Evolutionary conservation across 2,329 filamentous ascomycete species (phyloP).

Genomic region (Drechslerella stenobrocha): DNA sequence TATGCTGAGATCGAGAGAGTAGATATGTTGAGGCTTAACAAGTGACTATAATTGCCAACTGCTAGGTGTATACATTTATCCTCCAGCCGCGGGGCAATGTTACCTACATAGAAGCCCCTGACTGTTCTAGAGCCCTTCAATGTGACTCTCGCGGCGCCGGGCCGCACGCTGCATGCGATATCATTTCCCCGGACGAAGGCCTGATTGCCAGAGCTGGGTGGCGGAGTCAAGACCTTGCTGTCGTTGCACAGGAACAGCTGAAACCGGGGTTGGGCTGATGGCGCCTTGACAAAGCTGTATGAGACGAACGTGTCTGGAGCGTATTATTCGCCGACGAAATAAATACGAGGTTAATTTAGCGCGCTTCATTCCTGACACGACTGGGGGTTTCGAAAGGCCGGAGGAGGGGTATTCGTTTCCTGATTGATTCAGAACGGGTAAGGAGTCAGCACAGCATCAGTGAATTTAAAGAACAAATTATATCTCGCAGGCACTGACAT

Average conservation of each 20-base stretch:
- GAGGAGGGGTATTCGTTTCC: too few relatives aligned
- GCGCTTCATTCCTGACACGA: neutral
- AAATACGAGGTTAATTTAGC: neutral
- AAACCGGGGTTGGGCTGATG: slow-evolving; percentile 15
- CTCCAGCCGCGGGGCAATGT: slow-evolving; percentile 13
- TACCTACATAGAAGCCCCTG: slow-evolving; percentile 33
- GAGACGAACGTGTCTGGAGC: slow-evolving; percentile 25
- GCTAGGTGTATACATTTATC: too few relatives aligned
- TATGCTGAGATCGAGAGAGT: too few relatives aligned
- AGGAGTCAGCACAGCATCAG: too few relatives aligned
- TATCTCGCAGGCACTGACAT: slow-evolving; percentile 22
- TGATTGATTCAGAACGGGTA: too few relatives aligned
- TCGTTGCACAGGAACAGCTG: slow-evolving; percentile 31
- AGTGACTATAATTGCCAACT: too few relatives aligned
- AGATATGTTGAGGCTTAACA: too few relatives aligned
- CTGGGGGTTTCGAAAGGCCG: too few relatives aligned
- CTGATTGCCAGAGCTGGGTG: neutral
- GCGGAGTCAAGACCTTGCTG: too few relatives aligned
- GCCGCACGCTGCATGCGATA: slow-evolving; percentile 13
- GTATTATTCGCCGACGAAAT: slow-evolving; percentile 24
- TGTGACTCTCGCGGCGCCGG: slow-evolving; percentile 13
- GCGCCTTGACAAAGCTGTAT: slow-evolving; percentile 34
- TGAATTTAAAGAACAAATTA: too few relatives aligned
- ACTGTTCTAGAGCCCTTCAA: slow-evolving; percentile 25
- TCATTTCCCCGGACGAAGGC: slow-evolving; percentile 12